Evolutionary conservation across 2,329 filamentous ascomycete genomes (phyloP).

Genomic region (Lachnellula subtilissima): DNA sequence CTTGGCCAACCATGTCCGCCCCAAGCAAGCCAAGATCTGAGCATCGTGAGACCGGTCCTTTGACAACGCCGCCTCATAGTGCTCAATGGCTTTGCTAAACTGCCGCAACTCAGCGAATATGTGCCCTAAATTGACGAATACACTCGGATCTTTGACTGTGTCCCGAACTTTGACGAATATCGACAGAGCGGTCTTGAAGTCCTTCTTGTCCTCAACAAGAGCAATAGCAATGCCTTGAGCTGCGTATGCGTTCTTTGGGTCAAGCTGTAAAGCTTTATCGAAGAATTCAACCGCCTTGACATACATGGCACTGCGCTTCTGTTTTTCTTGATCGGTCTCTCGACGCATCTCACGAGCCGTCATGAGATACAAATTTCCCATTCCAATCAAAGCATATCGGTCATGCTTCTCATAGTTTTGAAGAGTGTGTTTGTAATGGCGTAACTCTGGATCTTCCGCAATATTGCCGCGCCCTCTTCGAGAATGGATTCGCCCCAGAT

Average conservation of each 20-base stretch:
- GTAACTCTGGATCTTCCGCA: conserved; percentile 83
- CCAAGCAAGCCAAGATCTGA: conserved; percentile 65
- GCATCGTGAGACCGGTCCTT: conserved; percentile 60
- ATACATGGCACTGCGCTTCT: conserved; percentile 83
- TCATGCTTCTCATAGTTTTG: conserved; percentile 97
- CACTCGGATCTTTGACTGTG: conserved; percentile 79
- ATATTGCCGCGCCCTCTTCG: conserved; percentile 79
- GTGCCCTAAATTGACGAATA: conserved; percentile 91
- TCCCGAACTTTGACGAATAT: conserved; percentile 90
- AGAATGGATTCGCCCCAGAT: conserved; percentile 72
- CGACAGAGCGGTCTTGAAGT: conserved; percentile 73
- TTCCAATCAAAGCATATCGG: conserved; percentile 89
- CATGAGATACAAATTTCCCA: conserved; percentile 85
- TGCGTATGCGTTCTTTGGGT: conserved; percentile 91
- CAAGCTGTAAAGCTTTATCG: conserved; percentile 92
- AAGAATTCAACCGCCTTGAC: conserved; percentile 96
- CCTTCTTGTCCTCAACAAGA: conserved; percentile 89
- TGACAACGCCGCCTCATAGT: conserved; percentile 73
- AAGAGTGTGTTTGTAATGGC: conserved; percentile 93
- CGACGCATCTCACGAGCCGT: conserved; percentile 92
- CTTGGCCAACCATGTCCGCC: conserved; percentile 64
- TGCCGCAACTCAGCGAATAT: conserved; percentile 88
- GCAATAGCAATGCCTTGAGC: conserved; percentile 95
- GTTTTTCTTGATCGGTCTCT: conserved; percentile 82
- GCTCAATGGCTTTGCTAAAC: conserved; percentile 86